Percentiles rank a stretch among this genome's conserved stretches.
Evolutionary conservation across 441 rosid genomes (phyloP).

Genomic region (Dalechampia spathulata): DNA sequence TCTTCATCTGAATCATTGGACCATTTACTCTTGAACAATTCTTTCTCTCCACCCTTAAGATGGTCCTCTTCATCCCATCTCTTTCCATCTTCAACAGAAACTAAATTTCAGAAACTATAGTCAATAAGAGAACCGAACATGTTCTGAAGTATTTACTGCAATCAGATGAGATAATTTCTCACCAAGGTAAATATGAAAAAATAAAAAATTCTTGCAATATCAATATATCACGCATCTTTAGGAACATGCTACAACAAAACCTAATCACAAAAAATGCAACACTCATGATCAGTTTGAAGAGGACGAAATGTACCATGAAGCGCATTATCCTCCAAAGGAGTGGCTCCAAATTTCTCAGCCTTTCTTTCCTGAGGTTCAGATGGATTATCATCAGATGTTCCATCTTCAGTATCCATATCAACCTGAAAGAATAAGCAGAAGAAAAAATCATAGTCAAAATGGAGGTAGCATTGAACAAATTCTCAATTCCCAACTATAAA

Average conservation of each 20-base stretch:
- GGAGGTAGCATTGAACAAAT: not conserved
- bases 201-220: too few relatives aligned
- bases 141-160: not conserved
- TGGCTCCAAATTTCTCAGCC: constrained; percentile 22
- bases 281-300: not conserved
- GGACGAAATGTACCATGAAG: constrained; percentile 39
- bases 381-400: constrained; percentile 26
- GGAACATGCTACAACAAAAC: not conserved
- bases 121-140: constrained; percentile 5
- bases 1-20: constrained; percentile 62
- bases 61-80: constrained; percentile 48
- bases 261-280: not conserved
- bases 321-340: constrained; percentile 25
- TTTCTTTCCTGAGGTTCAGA: constrained; percentile 37
- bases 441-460: not conserved
- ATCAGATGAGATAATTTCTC: not conserved
- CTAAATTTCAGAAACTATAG: constrained; percentile 22
- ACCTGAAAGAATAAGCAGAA: constrained; percentile 39
- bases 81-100: constrained; percentile 26
- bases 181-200: not conserved
- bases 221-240: not conserved
- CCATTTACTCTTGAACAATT: constrained; percentile 81
- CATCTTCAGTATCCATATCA: constrained; percentile 97
- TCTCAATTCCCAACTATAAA: not conserved
- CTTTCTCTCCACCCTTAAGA: constrained; percentile 43